Evolutionary conservation across 352 stramenopile species (phyloP), one percentile per base, ranked within the genome.

Genomic region (Globisporangium middletonii): DNA sequence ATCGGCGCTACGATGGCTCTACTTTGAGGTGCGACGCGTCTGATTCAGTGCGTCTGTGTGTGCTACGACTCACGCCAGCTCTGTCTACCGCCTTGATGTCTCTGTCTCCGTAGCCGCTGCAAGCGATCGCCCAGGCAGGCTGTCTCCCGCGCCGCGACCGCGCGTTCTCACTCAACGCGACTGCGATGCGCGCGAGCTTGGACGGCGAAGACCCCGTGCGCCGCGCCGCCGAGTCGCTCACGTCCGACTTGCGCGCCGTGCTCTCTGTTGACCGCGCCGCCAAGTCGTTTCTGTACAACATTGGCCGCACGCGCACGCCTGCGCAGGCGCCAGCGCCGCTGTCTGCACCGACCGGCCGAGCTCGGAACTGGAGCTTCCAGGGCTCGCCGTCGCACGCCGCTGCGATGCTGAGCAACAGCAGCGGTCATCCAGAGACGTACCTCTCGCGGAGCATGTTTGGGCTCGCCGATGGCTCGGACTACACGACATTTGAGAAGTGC

Each of bases 401-500:
- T 7, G 6, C 18, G 16, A 27, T 16, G 12, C 7, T 38, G 33
- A 38, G 33, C 7, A 38, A 9, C 33, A 38, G 33, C 33, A 37
- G 57, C 19, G 42, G 49, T 15, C 30, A 18, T 1, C 8, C 41
- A 0, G 56, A 52, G n/a, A 51, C 12, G n/a, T 49, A 49, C 5
- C 37, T 16, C 7, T 59, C 56, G 1, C 69, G 67, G 26, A 67
- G 55, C 35, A 61, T 75, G 58, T 73, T 72, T 26, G 71, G 57
- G 13, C 67, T 80, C 5, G 64, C 71, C 0, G 76, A 87, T n/a
- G 72, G 67, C 8, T 64, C 70, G 0, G 74, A 89, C 43, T 91
- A 83, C 57, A 88, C 83, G 44, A 89, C 72, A 7, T 90, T 94
- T 56, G 85, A 92, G 52, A 94, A 94, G 63, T 91, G 79, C 2